Conservation (phyloP, 352 stramenopile genomes). For the Blastocystis sp. region DNA sequence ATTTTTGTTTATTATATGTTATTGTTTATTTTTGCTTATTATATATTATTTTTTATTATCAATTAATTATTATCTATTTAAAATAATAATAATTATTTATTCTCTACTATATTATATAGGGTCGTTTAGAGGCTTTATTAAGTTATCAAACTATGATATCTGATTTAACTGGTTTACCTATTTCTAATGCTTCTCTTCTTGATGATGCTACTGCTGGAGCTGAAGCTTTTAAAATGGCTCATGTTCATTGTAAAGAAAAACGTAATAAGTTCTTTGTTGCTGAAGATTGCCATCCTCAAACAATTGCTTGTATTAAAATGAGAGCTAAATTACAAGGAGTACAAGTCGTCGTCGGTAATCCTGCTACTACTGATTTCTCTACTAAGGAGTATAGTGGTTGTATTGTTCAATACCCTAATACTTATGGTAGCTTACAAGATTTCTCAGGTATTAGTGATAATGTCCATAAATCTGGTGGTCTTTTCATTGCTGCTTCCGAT, state of each 20-base stretch:
- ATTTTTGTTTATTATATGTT: too few relatives aligned
- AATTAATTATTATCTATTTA: too few relatives aligned
- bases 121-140: constrained; percentile 88
- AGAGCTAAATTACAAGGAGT: constrained; percentile 67
- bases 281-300: constrained; percentile 68
- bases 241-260: constrained; percentile 71
- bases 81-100: too few relatives aligned
- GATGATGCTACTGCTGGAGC: constrained; percentile 93
- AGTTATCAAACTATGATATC: constrained; percentile 96
- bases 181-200: constrained; percentile 83
- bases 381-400: constrained; percentile 74
- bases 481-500: constrained; percentile 83
- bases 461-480: constrained; percentile 59
- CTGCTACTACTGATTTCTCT: constrained; percentile 45
- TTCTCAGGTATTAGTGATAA: constrained; percentile 53
- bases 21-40: too few relatives aligned
- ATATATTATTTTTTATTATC: too few relatives aligned
- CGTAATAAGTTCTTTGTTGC: constrained; percentile 82
- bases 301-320: constrained; percentile 72
- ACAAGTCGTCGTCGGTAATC: constrained; percentile 71
- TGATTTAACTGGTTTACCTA: constrained; percentile 80
- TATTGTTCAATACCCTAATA: constrained; percentile 95
- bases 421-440: constrained; percentile 72
- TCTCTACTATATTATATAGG: too few relatives aligned
- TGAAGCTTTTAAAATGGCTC: constrained; percentile 88